phyloP scores from a whole-genome alignment of 768 basidiomycete species.

The Pleurotus platypus region DNA sequence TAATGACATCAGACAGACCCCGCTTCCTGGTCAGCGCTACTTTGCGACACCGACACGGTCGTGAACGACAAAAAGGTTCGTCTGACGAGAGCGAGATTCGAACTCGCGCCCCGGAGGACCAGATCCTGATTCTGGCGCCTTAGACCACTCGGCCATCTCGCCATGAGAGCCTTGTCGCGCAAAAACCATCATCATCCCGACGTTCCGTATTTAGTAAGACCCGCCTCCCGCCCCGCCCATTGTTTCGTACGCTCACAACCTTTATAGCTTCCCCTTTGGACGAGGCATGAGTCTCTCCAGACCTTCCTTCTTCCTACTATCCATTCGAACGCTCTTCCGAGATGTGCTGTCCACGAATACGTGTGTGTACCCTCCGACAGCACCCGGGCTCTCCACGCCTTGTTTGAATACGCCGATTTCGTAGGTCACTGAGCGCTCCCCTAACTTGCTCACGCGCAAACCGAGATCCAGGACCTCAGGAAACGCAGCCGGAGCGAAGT shows the following conservation, averaged over 20 bases:
- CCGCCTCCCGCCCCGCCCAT: too few relatives aligned
- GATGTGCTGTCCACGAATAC: constrained; percentile 71
- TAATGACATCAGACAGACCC: too few relatives aligned
- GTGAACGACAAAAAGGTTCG: too few relatives aligned
- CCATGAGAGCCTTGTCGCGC: background rate
- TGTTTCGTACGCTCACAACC: too few relatives aligned
- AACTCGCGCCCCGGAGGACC: constrained; percentile 16
- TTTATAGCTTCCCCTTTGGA: background rate
- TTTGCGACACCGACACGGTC: too few relatives aligned
- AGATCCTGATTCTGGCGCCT: constrained; percentile 11
- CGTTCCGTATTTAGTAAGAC: too few relatives aligned
- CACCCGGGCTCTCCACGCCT: constrained; percentile 29
- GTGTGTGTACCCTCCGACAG: constrained; percentile 69
- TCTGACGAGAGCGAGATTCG: constrained; percentile 17
- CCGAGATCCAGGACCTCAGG: constrained; percentile 70
- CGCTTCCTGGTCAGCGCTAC: too few relatives aligned
- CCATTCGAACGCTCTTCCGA: constrained; percentile 54
- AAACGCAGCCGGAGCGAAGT: constrained; percentile 70
- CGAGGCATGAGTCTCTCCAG: constrained; percentile 34
- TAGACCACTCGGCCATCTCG: constrained; percentile 8
- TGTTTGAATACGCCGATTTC: constrained; percentile 75
- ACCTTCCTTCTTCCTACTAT: constrained; percentile 36
- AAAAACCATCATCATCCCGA: too few relatives aligned
- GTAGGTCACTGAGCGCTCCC: constrained; percentile 74
- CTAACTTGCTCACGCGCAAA: constrained; percentile 62